Conservation (phyloP, 768 basidiomycete genomes). For the Botryobasidium botryosum region DNA sequence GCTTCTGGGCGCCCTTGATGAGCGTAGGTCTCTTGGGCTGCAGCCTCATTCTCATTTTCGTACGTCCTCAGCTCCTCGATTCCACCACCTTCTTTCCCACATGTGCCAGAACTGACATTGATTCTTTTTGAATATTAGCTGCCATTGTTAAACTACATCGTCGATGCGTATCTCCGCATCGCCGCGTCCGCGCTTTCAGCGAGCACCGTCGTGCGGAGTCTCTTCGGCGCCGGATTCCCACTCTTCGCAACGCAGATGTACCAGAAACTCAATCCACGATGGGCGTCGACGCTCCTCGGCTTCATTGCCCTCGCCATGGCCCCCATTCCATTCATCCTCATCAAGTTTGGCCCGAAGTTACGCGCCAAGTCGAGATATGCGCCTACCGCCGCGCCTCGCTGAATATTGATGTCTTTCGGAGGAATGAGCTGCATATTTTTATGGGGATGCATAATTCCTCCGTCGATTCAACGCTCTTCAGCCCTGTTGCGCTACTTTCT, state of each 20-base stretch:
- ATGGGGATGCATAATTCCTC: too few species aligned
- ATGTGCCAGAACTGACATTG: neutral
- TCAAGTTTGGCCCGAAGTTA: slow-evolving; percentile 21
- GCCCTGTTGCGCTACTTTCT: too few species aligned
- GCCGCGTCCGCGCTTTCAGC: slow-evolving; percentile 15
- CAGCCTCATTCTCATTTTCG: slow-evolving; percentile 13
- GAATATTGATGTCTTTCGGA: too few species aligned
- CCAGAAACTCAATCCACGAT: slow-evolving; percentile 18
- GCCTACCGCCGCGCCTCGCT: too few species aligned
- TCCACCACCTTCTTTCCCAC: too few species aligned
- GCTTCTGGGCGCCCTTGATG: too few species aligned
- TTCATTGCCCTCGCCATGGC: slow-evolving; percentile 20
- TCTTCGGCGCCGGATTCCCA: slow-evolving; percentile 12
- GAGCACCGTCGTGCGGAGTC: slow-evolving; percentile 15
- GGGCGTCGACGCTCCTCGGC: slow-evolving; percentile 22
- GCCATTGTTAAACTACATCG: slow-evolving; percentile 5
- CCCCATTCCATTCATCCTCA: slow-evolving; percentile 23
- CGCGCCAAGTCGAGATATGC: slow-evolving; percentile 14
- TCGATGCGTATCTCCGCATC: slow-evolving; percentile 10
- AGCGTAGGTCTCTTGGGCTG: slow-evolving; percentile 3
- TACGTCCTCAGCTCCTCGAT: neutral
- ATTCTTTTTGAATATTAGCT: neutral
- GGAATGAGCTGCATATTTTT: too few species aligned
- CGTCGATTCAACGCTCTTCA: too few species aligned
- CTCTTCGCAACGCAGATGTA: slow-evolving; percentile 20